Percentiles rank a stretch among this genome's conserved stretches.
Conservation (phyloP, 495 filamentous ascomycete genomes). For the Staphylotrichum tortipilum region DNA sequence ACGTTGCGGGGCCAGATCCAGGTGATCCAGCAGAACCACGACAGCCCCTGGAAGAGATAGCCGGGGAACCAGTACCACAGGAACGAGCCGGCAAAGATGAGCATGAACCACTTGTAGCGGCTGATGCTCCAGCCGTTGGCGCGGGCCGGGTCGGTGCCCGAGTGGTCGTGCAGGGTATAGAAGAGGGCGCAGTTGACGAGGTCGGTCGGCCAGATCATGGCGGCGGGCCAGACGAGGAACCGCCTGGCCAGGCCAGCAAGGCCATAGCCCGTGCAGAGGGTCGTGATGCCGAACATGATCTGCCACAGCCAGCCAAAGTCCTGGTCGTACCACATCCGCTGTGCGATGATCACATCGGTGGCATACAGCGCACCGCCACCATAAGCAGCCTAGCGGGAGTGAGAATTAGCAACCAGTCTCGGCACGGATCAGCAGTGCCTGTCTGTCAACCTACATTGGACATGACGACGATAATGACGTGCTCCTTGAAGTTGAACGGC, state of each 20-base stretch:
- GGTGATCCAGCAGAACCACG: constrained; percentile 53
- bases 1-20: constrained; percentile 56
- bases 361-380: constrained; percentile 42
- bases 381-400: constrained; percentile 31
- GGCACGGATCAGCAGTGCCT: background rate
- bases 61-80: constrained; percentile 54
- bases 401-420: constrained; percentile 6
- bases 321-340: constrained; percentile 31
- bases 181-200: constrained; percentile 61
- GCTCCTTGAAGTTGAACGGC: constrained; percentile 73
- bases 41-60: constrained; percentile 49
- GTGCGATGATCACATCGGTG: constrained; percentile 39
- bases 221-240: constrained; percentile 57
- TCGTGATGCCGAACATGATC: constrained; percentile 58
- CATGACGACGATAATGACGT: constrained; percentile 71
- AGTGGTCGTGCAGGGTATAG: constrained; percentile 58
- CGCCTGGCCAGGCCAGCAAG: constrained; percentile 58
- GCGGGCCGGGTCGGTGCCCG: constrained; percentile 45
- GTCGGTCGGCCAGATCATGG: constrained; percentile 66
- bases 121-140: constrained; percentile 58
- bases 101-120: constrained; percentile 57
- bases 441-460: constrained; percentile 41
- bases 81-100: constrained; percentile 43
- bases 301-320: constrained; percentile 53
- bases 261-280: constrained; percentile 64